Percentiles rank a stretch among this genome's conserved stretches.
These are phyloP conservation scores for Candida peoriensis DNA, from an alignment of 805 yeast species.

Conservation along the genomic window DNA sequence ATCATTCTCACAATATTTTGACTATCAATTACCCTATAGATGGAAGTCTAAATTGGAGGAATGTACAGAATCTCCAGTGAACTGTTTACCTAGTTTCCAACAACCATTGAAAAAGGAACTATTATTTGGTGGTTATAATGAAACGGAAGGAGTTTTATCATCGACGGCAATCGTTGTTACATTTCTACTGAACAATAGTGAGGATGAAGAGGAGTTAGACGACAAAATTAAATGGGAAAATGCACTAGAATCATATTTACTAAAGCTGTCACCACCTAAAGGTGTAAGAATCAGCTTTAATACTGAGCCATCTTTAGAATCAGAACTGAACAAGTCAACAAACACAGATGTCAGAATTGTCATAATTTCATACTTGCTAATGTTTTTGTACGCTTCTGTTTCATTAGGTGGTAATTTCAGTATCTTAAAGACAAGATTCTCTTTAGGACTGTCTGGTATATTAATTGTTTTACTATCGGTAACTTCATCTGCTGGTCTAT, in stretches of 20 bases:
- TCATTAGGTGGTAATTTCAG: conserved; percentile 60
- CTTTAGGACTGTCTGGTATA: conserved; percentile 82
- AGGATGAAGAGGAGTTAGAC: conserved; percentile 30
- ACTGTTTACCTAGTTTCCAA: conserved; percentile 84
- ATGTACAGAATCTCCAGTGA: conserved; percentile 81
- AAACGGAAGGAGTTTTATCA: conserved; percentile 36
- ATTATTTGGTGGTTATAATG: conserved; percentile 57
- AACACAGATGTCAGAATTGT: conserved; percentile 74
- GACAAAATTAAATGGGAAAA: conserved; percentile 59
- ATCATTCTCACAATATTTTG: conserved; percentile 84
- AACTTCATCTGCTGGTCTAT: conserved; percentile 74
- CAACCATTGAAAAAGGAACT: conserved; percentile 77
- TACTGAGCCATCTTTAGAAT: conserved; percentile 79
- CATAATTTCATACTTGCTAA: conserved; percentile 67
- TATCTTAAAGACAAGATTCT: conserved; percentile 51
- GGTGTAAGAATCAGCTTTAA: conserved; percentile 67
- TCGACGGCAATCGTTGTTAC: conserved; percentile 78
- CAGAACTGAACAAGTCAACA: conserved; percentile 77
- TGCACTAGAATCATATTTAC: conserved; percentile 52
- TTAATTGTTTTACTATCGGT: conserved; percentile 78
- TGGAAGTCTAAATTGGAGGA: conserved; percentile 53
- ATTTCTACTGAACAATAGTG: conserved; percentile 53
- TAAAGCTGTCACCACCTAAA: conserved; percentile 39
- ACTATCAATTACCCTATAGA: conserved; percentile 49
- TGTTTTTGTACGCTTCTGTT: conserved; percentile 85